A percentile compares a stretch with the other conserved stretches of the same genome.
Conservation (phyloP, 2,329 filamentous ascomycete species). For the Trichoderma koningii region DNA sequence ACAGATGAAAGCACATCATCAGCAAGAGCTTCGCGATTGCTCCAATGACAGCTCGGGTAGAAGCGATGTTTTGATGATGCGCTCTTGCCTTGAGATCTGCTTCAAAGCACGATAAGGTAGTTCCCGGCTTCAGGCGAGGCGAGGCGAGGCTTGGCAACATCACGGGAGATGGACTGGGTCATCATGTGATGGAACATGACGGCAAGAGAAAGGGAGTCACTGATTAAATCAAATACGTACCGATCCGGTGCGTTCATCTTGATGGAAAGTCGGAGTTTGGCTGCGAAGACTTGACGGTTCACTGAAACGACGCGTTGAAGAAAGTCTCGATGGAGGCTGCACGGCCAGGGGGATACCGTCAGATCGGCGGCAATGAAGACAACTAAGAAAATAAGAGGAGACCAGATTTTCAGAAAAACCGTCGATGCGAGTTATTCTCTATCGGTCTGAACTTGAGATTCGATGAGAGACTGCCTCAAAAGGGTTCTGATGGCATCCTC, state of each 20-base stretch:
- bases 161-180: background rate
- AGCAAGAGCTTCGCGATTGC: background rate
- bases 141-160: background rate
- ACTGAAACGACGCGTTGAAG: constrained; percentile 6
- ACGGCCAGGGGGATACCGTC: constrained; percentile 3
- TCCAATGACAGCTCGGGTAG: background rate
- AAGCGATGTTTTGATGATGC: background rate
- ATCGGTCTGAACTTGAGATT: constrained; percentile 26
- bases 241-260: constrained; percentile 61
- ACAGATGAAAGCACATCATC: background rate
- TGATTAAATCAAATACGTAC: constrained; percentile 41
- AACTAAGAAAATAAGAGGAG: background rate
- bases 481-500: constrained; percentile 18
- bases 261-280: background rate
- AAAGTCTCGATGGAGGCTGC: constrained; percentile 7
- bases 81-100: background rate
- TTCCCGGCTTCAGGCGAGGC: background rate
- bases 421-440: background rate
- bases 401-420: background rate
- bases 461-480: constrained; percentile 1
- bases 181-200: background rate
- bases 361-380: background rate
- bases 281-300: background rate
- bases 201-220: background rate
- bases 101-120: background rate